Conservation (phyloP, 2,329 filamentous ascomycete genomes). For the Xylaria sp. region DNA sequence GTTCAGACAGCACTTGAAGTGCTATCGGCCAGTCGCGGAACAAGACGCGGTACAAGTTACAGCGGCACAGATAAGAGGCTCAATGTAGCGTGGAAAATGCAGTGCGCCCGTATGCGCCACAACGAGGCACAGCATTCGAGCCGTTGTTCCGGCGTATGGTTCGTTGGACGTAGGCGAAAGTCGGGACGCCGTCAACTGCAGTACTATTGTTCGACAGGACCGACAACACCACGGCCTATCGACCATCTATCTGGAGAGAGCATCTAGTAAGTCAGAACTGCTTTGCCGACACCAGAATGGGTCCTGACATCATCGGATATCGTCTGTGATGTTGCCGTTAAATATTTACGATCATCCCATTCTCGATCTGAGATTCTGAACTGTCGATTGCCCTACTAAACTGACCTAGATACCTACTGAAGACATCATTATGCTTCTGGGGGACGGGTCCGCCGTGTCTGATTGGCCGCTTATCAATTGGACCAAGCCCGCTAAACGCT, state of each 20-base stretch:
- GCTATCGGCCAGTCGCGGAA: conserved; percentile 33
- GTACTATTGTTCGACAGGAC: background rate
- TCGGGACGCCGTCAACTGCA: conserved; percentile 3
- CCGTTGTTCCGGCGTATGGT: background rate
- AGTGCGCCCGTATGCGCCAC: conserved; percentile 20
- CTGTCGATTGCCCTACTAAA: background rate
- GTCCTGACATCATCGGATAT: conserved; percentile 31
- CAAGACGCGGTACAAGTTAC: conserved; percentile 2
- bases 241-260: background rate
- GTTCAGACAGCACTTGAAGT: background rate
- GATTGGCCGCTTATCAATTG: conserved; percentile 20
- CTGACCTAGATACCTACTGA: background rate
- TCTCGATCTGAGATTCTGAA: conserved; percentile 1
- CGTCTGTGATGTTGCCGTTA: background rate
- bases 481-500: conserved; percentile 8
- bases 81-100: conserved; percentile 14
- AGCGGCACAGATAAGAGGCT: conserved; percentile 1
- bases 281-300: background rate
- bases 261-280: background rate
- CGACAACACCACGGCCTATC: background rate
- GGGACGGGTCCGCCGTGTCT: conserved; percentile 5
- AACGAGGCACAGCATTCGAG: conserved; percentile 24
- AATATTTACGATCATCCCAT: background rate
- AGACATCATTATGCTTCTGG: conserved; percentile 12
- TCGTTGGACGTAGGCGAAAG: conserved; percentile 14